These are phyloP conservation scores for Solanum ossicruentum DNA, from an alignment of 257 asterid genomes.

Conservation along the genomic window DNA sequence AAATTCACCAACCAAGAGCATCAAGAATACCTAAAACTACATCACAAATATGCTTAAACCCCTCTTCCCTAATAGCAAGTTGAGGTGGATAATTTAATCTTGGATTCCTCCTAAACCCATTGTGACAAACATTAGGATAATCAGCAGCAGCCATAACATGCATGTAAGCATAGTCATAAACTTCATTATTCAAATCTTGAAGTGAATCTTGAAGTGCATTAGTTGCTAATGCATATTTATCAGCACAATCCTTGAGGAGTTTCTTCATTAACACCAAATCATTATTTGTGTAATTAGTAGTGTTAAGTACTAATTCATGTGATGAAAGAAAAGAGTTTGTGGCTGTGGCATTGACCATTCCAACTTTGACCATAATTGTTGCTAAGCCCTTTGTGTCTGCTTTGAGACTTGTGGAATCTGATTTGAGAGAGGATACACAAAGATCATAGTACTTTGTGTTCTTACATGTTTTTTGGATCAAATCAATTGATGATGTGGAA, in stretches of 20 bases:
- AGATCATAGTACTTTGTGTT: conserved; percentile 62
- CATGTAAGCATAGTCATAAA: conserved; percentile 74
- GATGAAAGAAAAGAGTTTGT: conserved; percentile 48
- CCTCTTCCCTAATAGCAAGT: conserved; percentile 51
- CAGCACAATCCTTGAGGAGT: conserved; percentile 49
- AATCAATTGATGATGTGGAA: conserved; percentile 6
- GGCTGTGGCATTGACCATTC: conserved; percentile 55
- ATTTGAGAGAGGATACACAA: conserved; percentile 57
- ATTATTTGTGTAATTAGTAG: conserved; percentile 8
- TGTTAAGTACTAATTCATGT: neutral
- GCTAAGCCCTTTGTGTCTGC: conserved; percentile 68
- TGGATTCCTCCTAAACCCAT: conserved; percentile 35
- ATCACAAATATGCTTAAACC: conserved; percentile 63
- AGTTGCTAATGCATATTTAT: conserved; percentile 46
- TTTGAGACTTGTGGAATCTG: conserved; percentile 34
- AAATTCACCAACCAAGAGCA: conserved; percentile 18
- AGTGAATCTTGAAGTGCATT: conserved; percentile 46
- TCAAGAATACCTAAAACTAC: conserved; percentile 64
- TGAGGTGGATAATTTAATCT: conserved; percentile 44
- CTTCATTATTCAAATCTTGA: conserved; percentile 40
- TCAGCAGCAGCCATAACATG: conserved; percentile 83
- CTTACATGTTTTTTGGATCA: conserved; percentile 63
- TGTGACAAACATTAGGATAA: conserved; percentile 62
- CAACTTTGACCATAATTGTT: conserved; percentile 39
- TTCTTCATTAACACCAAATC: conserved; percentile 17